Evolutionary conservation across 1,139 yeast species (phyloP).

Genomic region (Magnusiomyces tetraspermus): DNA sequence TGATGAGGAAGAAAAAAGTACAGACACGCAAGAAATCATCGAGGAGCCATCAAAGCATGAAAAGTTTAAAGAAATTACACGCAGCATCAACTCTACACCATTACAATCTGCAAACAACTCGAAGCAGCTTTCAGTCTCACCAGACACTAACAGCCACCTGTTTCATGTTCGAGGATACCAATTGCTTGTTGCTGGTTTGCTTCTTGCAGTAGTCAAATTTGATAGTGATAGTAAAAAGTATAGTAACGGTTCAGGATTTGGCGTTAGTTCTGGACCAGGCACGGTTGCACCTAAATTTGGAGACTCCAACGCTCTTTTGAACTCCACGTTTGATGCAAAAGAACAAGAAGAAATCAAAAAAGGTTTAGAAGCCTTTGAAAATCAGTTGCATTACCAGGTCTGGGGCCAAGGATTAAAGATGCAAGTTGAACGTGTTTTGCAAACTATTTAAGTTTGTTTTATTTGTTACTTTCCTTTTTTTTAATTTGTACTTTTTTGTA

Average conservation of each 20-base stretch:
- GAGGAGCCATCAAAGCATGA: too few species aligned
- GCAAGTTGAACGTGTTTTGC: slow-evolving; percentile 14
- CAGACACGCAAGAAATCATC: too few species aligned
- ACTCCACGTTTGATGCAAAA: background rate
- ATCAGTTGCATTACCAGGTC: slow-evolving; percentile 8
- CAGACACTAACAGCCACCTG: too few species aligned
- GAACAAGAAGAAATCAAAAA: slow-evolving; percentile 10
- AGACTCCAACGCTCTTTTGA: too few species aligned
- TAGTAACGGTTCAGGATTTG: background rate
- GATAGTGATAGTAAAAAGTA: slow-evolving; percentile 3
- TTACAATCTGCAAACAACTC: too few species aligned
- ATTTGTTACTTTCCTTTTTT: too few species aligned
- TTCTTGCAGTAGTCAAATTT: slow-evolving; percentile 11
- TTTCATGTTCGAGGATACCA: slow-evolving; percentile 19
- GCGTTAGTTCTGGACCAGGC: background rate
- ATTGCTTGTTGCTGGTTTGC: slow-evolving; percentile 17
- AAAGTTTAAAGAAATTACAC: too few species aligned
- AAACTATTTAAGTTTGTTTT: too few species aligned
- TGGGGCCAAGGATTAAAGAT: slow-evolving; percentile 17
- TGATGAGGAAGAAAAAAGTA: too few species aligned
- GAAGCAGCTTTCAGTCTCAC: background rate
- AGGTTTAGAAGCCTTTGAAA: slow-evolving; percentile 14
- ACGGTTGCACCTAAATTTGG: too few species aligned
- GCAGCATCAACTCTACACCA: background rate
- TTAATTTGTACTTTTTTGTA: too few species aligned